phyloP scores from a whole-genome alignment of 176 grass and related monocot species.

The Phoenix dactylifera region DNA sequence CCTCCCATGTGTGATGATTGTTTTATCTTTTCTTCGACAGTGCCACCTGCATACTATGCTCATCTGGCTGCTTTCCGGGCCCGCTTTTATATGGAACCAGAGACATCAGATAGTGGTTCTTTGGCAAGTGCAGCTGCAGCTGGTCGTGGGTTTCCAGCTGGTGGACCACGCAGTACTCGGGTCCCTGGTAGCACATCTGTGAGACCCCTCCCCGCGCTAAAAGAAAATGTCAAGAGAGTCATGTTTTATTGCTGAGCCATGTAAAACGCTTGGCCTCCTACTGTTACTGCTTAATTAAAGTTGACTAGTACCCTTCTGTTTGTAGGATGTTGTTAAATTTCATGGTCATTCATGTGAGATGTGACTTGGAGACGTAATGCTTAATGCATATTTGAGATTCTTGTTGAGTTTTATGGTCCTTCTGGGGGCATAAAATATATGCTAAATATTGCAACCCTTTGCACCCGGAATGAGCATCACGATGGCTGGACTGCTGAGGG shows the following conservation, averaged over 20 bases:
- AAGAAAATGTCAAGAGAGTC: constrained; percentile 16
- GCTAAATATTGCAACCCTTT: no score
- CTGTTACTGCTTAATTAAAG: no score
- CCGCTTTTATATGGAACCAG: constrained; percentile 19
- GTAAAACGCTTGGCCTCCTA: no score
- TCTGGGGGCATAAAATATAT: no score
- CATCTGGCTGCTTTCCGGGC: constrained; percentile 14
- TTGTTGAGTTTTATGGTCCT: no score
- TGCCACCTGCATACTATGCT: constrained; percentile 11
- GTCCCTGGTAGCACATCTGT: neutral
- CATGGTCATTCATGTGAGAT: no score
- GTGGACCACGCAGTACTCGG: neutral
- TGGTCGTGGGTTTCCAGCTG: neutral
- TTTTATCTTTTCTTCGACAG: neutral
- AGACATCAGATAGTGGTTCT: constrained; percentile 11
- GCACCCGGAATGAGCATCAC: no score
- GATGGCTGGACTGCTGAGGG: no score
- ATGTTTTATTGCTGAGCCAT: constrained; percentile 17
- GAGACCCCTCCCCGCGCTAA: constrained; percentile 1
- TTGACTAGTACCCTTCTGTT: no score
- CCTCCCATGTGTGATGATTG: neutral
- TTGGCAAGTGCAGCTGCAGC: constrained; percentile 1
- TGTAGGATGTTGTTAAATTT: no score
- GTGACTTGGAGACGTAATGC: no score
- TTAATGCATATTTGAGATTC: no score